Evolutionary conservation across 225 moss, liverwort and hornwort genomes (phyloP).

Genomic region (Physcomitrellopsis africana): DNA sequence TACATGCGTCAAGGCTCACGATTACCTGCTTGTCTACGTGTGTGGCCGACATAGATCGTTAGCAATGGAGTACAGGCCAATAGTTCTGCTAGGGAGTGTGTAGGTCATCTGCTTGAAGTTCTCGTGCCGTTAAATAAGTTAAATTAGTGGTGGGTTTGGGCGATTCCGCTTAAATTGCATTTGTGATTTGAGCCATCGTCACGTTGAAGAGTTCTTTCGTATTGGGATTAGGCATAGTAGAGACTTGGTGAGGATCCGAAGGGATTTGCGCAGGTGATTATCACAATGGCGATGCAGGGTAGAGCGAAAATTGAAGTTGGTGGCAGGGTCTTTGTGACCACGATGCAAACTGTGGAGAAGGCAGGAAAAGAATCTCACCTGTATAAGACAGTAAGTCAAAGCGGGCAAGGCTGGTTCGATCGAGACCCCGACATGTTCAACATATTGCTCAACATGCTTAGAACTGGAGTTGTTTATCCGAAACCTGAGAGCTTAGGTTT

Average conservation of each 20-base stretch:
- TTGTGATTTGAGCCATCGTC: not conserved
- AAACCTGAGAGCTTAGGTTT: slow-evolving; percentile 34
- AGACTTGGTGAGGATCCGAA: not conserved
- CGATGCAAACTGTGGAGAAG: slow-evolving; percentile 58
- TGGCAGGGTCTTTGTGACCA: slow-evolving; percentile 67
- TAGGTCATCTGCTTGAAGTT: too few relatives aligned
- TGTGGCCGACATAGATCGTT: too few relatives aligned
- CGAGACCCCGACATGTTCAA: slow-evolving; percentile 73
- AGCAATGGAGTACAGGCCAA: too few relatives aligned
- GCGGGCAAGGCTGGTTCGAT: slow-evolving; percentile 71
- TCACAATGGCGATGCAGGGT: slow-evolving; percentile 49
- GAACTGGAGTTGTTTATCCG: slow-evolving; percentile 55
- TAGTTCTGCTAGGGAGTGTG: too few relatives aligned
- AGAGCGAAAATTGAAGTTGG: slow-evolving; percentile 79
- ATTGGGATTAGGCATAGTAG: not conserved
- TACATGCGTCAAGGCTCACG: too few relatives aligned
- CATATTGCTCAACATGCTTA: slow-evolving; percentile 51
- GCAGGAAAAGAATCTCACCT: slow-evolving; percentile 56
- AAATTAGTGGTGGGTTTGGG: too few relatives aligned
- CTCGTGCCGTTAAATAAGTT: too few relatives aligned
- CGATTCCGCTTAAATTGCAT: too few relatives aligned
- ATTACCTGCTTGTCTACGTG: too few relatives aligned
- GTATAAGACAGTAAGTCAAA: slow-evolving; percentile 32
- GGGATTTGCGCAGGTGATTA: not conserved
- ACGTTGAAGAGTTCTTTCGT: too few relatives aligned